Evolutionary conservation across 2,329 filamentous ascomycete species (phyloP), one percentile per base, ranked within the genome.

Genomic region (Aspergillus niger): DNA sequence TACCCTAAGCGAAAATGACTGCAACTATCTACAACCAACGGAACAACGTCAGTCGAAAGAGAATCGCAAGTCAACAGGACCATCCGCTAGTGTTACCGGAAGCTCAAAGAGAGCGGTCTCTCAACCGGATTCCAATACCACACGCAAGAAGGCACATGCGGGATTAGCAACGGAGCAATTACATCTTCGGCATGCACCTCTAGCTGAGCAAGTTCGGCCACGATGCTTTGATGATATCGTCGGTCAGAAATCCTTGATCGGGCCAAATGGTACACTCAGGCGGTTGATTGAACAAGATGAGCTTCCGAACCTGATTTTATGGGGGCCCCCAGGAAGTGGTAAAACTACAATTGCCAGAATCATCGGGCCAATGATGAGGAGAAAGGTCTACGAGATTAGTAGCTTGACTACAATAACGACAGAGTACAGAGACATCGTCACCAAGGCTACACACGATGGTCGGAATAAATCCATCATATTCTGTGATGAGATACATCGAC

Each of bases 401-500:
- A 94, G 92, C 63, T 97, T 94, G 2, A 92, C 87, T 67, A 89
- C 89, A 7, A 93, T 93, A 1, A 91, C 98, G 15, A 88, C 85
- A 22, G 94, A 98, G 75, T 93, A 90, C 82, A 97, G 97, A 79
- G 95, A 92, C 81, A 84, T 97, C 57, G 97, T 98, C 70, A 81
- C 83, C 20, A 92, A 97, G 67, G 93, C 95, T 0, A 87, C 86
- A 62, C 70, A 80, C 97, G 55, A 96, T 0, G 94, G 94, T 1
- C 85, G 92, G 62, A 94, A 91, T 78, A 98, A 8, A 30, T 4
- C 95, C 0, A 96, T 99, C 65, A 87, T 99, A 65, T 99, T 99
- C 75, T 97, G 94, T 79, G 95, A 99, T 78, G 95, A 98, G 80
- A 95, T 97, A 51, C 92, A 97, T 76, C 81, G 94, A 28, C 97